Conservation (phyloP, 2,329 filamentous ascomycete genomes). For the Verticillium albo-atrum region DNA sequence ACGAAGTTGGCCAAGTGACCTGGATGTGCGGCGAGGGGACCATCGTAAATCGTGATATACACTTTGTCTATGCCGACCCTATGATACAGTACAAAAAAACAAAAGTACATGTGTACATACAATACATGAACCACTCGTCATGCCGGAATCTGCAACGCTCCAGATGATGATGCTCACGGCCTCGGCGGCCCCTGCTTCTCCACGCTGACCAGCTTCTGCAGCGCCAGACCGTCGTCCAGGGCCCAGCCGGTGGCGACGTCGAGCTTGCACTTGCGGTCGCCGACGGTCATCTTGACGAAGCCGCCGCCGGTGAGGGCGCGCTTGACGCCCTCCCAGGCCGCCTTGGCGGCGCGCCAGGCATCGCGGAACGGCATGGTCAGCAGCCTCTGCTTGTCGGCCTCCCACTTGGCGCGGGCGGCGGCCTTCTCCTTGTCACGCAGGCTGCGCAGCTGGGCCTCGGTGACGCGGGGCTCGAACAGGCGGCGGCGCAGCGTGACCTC, state of each 20-base stretch:
- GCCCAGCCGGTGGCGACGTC: conserved; percentile 54
- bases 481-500: conserved; percentile 30
- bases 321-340: conserved; percentile 39
- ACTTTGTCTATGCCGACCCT: background rate
- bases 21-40: background rate
- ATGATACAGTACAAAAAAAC: background rate
- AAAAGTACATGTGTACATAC: background rate
- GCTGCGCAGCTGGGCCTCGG: conserved; percentile 19
- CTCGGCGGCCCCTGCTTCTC: conserved; percentile 2
- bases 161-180: background rate
- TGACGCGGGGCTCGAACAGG: conserved; percentile 20
- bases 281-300: conserved; percentile 45
- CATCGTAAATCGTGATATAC: background rate
- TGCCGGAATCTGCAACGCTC: background rate
- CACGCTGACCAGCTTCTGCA: conserved; percentile 49
- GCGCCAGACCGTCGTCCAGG: conserved; percentile 52
- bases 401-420: conserved; percentile 31
- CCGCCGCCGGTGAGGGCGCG: conserved; percentile 53
- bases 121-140: background rate
- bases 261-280: conserved; percentile 48
- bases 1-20: background rate
- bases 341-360: conserved; percentile 32
- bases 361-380: conserved; percentile 55
- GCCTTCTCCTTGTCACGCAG: conserved; percentile 30
- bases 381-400: conserved; percentile 51